Conservation (phyloP, 1,139 yeast genomes). For the Debaryomyces coudertii region DNA sequence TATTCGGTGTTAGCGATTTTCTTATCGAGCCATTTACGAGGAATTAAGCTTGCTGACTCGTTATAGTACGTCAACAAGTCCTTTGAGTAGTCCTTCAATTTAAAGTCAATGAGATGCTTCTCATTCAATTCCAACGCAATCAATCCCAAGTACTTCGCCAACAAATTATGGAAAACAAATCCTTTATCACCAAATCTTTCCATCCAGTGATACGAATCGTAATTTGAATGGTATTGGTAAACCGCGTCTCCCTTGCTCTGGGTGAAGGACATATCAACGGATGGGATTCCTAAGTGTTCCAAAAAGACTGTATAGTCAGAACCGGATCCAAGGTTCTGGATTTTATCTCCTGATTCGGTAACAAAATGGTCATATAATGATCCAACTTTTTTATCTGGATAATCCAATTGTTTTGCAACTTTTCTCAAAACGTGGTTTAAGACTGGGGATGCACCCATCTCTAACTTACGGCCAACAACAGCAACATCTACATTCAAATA, state of each 20-base stretch:
- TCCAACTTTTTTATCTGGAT: slow-evolving; percentile 50
- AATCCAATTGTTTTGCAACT: slow-evolving; percentile 37
- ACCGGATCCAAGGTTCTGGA: slow-evolving; percentile 46
- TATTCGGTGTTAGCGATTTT: slow-evolving; percentile 19
- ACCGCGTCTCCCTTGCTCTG: slow-evolving; percentile 42
- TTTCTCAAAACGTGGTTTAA: slow-evolving; percentile 36
- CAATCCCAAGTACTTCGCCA: slow-evolving; percentile 63
- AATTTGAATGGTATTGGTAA: slow-evolving; percentile 61
- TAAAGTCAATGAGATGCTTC: slow-evolving; percentile 51
- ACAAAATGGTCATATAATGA: slow-evolving; percentile 65
- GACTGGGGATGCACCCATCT: slow-evolving; percentile 43
- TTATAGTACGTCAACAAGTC: slow-evolving; percentile 36
- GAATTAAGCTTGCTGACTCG: slow-evolving; percentile 32
- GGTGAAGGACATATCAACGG: slow-evolving; percentile 42
- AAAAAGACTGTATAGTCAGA: slow-evolving; percentile 52
- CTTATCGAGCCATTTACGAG: slow-evolving; percentile 35
- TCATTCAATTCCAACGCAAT: slow-evolving; percentile 57
- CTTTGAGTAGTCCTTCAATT: slow-evolving; percentile 38
- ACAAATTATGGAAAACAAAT: slow-evolving; percentile 54
- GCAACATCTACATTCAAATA: slow-evolving; percentile 49
- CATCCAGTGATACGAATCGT: slow-evolving; percentile 62
- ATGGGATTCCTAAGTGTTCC: slow-evolving; percentile 51
- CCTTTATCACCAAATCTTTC: slow-evolving; percentile 57
- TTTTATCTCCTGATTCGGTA: slow-evolving; percentile 35
- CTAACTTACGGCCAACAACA: slow-evolving; percentile 37